Evolutionary conservation across 305 asterid species (phyloP).

Genomic region (Fraxinus paxiana): DNA sequence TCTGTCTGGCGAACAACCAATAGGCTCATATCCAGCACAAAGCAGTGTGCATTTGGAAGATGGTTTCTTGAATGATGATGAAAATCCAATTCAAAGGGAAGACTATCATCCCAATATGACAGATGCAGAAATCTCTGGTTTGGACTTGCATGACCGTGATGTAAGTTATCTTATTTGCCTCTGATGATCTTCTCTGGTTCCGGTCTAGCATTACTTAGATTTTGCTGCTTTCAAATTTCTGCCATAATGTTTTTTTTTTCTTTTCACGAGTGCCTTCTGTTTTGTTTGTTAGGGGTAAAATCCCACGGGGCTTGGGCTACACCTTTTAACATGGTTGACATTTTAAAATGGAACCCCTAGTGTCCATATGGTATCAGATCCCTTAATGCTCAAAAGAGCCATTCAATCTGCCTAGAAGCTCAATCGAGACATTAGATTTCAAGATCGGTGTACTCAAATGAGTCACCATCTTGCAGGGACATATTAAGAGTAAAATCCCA

Average conservation of each 20-base stretch:
- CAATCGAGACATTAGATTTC: not conserved
- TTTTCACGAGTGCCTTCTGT: not conserved
- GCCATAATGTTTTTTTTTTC: not conserved
- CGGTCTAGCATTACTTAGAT: not conserved
- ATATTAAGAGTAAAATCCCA: not conserved
- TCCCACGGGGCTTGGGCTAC: not conserved
- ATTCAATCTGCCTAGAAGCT: not conserved
- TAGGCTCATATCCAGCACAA: constrained; percentile 29
- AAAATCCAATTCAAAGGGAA: constrained; percentile 32
- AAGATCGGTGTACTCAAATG: not conserved
- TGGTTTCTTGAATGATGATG: constrained; percentile 35
- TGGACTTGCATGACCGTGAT: constrained; percentile 32
- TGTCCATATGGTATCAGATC: not conserved
- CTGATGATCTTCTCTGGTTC: not conserved
- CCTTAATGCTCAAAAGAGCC: not conserved
- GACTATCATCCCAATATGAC: constrained; percentile 34
- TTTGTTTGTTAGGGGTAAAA: not conserved
- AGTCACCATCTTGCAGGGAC: not conserved
- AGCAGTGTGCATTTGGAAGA: constrained; percentile 32
- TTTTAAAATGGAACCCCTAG: not conserved
- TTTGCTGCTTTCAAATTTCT: not conserved
- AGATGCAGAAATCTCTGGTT: constrained; percentile 43
- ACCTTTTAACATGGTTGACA: not conserved
- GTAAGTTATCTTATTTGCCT: constrained; percentile 39
- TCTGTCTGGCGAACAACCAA: constrained; percentile 35